Conservation (phyloP, 2,329 filamentous ascomycete species). For the Colletotrichum noveboracense region DNA sequence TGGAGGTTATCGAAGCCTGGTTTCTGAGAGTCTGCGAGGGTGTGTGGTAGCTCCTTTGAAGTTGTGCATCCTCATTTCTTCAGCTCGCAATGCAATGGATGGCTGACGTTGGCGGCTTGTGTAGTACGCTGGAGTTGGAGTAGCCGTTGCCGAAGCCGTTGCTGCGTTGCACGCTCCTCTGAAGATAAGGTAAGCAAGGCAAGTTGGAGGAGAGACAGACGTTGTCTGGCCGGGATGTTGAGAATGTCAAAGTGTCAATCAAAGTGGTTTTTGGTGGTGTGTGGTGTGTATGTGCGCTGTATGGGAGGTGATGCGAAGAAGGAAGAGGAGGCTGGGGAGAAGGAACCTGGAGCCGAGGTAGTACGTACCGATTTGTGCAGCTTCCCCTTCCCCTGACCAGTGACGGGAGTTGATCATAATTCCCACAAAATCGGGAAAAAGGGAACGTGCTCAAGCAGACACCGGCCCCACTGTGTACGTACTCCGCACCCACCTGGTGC, state of each 20-base stretch:
- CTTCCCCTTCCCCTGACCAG: background rate
- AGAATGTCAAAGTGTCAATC: background rate
- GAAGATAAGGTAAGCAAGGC: background rate
- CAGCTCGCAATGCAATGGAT: background rate
- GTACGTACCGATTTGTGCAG: background rate
- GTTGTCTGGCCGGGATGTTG: background rate
- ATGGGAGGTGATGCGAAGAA: background rate
- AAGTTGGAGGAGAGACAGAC: background rate
- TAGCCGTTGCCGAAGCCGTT: background rate
- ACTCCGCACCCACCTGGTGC: background rate
- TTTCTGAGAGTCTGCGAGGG: background rate
- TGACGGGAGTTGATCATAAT: conserved; percentile 1
- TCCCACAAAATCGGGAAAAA: background rate
- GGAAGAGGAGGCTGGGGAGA: background rate
- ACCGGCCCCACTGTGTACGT: background rate
- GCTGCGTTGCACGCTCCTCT: background rate
- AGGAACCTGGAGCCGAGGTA: background rate
- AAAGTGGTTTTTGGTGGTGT: background rate
- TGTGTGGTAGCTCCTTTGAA: background rate
- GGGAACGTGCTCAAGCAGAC: background rate
- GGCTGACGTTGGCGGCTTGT: background rate
- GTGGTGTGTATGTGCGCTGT: background rate
- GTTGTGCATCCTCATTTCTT: background rate
- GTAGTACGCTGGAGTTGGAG: background rate
- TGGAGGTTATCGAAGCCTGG: background rate